Conservation (phyloP, 2,329 filamentous ascomycete genomes). For the Coniella vitis region DNA sequence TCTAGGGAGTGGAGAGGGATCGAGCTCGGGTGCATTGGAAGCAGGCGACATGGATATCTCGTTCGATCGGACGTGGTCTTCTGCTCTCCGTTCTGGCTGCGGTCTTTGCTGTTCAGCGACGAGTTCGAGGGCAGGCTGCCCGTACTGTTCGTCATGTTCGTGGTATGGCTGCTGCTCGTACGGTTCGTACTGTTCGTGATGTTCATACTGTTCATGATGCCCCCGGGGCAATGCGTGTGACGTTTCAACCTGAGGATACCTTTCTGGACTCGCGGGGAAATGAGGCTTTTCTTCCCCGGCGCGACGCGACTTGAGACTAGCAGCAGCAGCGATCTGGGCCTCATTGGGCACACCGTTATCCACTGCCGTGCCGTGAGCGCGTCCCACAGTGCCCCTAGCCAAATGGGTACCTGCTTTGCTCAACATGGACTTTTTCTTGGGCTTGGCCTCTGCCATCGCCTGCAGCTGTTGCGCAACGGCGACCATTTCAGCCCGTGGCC, state of each 20-base stretch:
- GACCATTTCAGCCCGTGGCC: constrained; percentile 39
- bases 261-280: too few relatives aligned
- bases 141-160: constrained; percentile 13
- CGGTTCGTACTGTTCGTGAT: constrained; percentile 6
- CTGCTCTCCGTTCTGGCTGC: background rate
- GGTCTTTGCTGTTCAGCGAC: background rate
- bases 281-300: constrained; percentile 21
- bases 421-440: constrained; percentile 32
- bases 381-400: constrained; percentile 46
- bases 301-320: constrained; percentile 10
- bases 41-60: constrained; percentile 7
- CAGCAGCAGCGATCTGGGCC: constrained; percentile 12
- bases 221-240: too few relatives aligned
- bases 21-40: constrained; percentile 11
- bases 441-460: constrained; percentile 17
- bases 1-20: background rate
- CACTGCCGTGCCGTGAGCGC: constrained; percentile 42
- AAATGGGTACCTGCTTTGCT: constrained; percentile 39
- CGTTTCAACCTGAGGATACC: too few relatives aligned
- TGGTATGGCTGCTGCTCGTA: constrained; percentile 17
- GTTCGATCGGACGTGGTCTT: background rate
- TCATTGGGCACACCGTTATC: constrained; percentile 19
- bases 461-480: constrained; percentile 34
- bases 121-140: constrained; percentile 2
- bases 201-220: background rate